Evolutionary conservation across 2,329 filamentous ascomycete species (phyloP), one percentile per base, ranked within the genome.

Genomic region (Cryphonectria japonica): DNA sequence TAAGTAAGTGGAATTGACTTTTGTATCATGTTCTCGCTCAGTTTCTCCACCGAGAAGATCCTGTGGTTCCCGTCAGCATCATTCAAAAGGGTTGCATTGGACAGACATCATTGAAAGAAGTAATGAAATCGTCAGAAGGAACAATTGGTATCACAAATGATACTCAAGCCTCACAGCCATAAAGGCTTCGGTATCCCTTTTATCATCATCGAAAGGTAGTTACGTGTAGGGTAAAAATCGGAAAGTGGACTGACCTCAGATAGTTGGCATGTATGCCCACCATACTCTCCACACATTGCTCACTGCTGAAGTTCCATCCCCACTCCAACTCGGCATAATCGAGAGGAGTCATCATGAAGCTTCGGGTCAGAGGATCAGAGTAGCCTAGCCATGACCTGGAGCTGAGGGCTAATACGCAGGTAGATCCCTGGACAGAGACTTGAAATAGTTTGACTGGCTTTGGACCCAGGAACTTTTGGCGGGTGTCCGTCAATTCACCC

Each of bases 341-440:
- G 41, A 99, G 83, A 0, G 97, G 96, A 0, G 95, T 98, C 75
- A 98, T 91, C 82, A 97, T 93, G 77, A 98, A 97, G 52, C 91
- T 91, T 78, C 93, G 93, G 2, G 92, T 95, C 72, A 95, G 91
- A 1, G 93, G 90, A 77, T 98, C 94, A 0, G 94, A 92, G 79
- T 98, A 98, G 60, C 95, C 95, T 4, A 99, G 86, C 95, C 95
- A 99, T n/a, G 96, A 93, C 69, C 95, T 90, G 22, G 95, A 97
- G 79, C 94, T 98, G 69, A 98, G 86, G 2, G 93, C 95, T 67
- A 99, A 86, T 19, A 98, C 92, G 59, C 94, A 94, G 7, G 92
- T 91, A 75, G 94, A 92, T 26, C 91, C 91, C 77, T 96, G 91
- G 11, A 98, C 93, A 6, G 91, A 92, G n/a, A 98, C 94, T 75